Percentiles rank a stretch among this genome's conserved stretches.
Evolutionary conservation across 1,284 basidiomycete genomes (phyloP).

Genomic region (Singerocomus rubriflavus): DNA sequence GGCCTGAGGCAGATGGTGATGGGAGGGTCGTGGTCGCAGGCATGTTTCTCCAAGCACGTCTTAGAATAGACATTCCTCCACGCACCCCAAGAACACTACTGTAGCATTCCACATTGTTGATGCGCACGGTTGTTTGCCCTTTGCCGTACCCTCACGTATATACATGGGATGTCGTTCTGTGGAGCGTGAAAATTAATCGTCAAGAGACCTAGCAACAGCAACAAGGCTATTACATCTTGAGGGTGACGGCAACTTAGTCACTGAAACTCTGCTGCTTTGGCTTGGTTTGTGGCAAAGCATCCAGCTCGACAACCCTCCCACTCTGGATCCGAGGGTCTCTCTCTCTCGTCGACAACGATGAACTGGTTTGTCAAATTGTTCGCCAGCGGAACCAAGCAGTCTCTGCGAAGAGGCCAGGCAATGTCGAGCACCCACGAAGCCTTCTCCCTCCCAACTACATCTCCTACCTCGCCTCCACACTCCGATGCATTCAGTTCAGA

Average conservation of each 20-base stretch:
- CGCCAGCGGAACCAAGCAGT: slow-evolving; percentile 45
- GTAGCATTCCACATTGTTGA: background rate
- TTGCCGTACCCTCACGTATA: slow-evolving; percentile 4
- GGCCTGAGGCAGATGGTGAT: slow-evolving; percentile 38
- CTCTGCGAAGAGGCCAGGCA: slow-evolving; percentile 54
- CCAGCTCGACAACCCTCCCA: slow-evolving; percentile 3
- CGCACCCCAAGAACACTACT: background rate
- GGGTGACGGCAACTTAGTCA: slow-evolving; percentile 2
- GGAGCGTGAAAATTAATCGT: slow-evolving; percentile 21
- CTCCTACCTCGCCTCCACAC: slow-evolving; percentile 52
- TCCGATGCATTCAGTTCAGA: slow-evolving; percentile 58
- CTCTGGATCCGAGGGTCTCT: slow-evolving; percentile 2
- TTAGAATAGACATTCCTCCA: background rate
- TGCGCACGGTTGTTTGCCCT: background rate
- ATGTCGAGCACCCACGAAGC: slow-evolving; percentile 74
- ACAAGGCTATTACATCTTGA: background rate
- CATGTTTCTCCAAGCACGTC: background rate
- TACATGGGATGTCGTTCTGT: slow-evolving; percentile 16
- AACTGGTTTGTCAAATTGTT: slow-evolving; percentile 70
- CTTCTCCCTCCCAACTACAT: slow-evolving; percentile 72
- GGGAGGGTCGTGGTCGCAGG: slow-evolving; percentile 8
- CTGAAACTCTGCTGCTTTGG: slow-evolving; percentile 11
- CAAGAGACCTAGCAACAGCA: slow-evolving; percentile 10
- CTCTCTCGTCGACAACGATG: slow-evolving; percentile 41
- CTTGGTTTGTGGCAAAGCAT: slow-evolving; percentile 3